Evolutionary conservation across 768 basidiomycete species (phyloP).

Genomic region (Mycena vulgaris): DNA sequence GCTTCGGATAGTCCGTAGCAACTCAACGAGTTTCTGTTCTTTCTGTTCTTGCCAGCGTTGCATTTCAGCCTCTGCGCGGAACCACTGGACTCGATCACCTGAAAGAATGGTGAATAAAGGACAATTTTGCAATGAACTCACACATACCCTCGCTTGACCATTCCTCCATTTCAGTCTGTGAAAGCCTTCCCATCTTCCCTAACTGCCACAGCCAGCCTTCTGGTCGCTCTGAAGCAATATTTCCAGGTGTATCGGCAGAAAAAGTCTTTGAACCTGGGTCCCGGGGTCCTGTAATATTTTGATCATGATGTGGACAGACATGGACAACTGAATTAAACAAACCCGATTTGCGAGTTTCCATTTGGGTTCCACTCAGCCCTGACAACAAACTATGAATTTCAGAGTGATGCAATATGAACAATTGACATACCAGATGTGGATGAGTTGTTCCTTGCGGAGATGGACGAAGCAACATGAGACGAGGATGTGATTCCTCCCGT

Average conservation of each 20-base stretch:
- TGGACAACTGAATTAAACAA: not conserved
- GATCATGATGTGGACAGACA: not conserved
- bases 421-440: not conserved
- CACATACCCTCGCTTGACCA: not conserved
- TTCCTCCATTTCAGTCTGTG: not conserved
- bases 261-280: not conserved
- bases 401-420: too few relatives aligned
- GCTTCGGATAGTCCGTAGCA: conserved; percentile 38
- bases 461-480: not conserved
- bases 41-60: too few relatives aligned
- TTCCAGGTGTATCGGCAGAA: too few relatives aligned
- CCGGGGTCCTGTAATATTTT: too few relatives aligned
- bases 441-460: not conserved
- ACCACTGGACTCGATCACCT: too few relatives aligned
- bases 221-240: too few relatives aligned
- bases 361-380: not conserved
- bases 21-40: too few relatives aligned
- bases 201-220: not conserved
- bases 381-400: not conserved
- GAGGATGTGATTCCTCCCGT: too few relatives aligned
- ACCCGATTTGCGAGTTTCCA: not conserved
- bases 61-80: too few relatives aligned
- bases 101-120: not conserved
- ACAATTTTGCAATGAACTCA: not conserved
- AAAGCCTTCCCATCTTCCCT: not conserved